Base-by-base conservation (phyloP, 148 eudicot species). In the Cornus controversa region DNA sequence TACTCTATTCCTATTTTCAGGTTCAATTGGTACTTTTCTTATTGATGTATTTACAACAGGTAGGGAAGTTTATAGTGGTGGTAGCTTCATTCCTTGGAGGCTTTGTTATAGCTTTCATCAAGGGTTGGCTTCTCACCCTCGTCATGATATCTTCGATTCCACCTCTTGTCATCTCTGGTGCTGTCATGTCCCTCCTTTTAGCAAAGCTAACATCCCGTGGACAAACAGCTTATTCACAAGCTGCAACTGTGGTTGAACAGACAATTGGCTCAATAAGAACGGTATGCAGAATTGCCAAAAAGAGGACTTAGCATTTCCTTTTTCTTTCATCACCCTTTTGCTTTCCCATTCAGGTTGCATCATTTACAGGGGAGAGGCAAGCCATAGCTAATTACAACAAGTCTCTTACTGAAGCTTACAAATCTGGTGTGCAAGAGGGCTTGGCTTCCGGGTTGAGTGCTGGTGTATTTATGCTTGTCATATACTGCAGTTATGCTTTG, bases 331-430 rank as follows among this genome's bases (percentile, higher is more conserved):
- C 26, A 13, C 13, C 23, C 66, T 6, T 76, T 45, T 5, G 10
- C 28, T 40, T 71, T 67, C 2, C 7, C 14, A 25, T 70, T 64
- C 69, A 88, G 89, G 91, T 89, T 53, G 88, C 78, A 25, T 89
- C 91, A 24, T 89, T 86, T 74, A 88, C 91, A 20, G 89, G 91
- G 69, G 91, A 88, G 85, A 84, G 53, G 66, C 83, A 77, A 75
- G 87, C 89, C 24, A 72, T 86, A 24, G 74, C 68, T 23, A 84
- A 82, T 57, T 88, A 82, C 57, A 80, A 81, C 5, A 78, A 78
- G 37, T 78, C 84, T 73, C 73, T 88, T 28, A 14, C 71, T 27
- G 79, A 62, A 67, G 91, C 89, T 54, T 88, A 86, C 74, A 65
- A 45, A 31, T 80, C 91, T 31, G 83, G 89, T 4, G 81, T 88